Evolutionary conservation across 2,329 filamentous ascomycete genomes (phyloP), one percentile per base, ranked within the genome.

Genomic region (Dactylonectria macrodidyma): DNA sequence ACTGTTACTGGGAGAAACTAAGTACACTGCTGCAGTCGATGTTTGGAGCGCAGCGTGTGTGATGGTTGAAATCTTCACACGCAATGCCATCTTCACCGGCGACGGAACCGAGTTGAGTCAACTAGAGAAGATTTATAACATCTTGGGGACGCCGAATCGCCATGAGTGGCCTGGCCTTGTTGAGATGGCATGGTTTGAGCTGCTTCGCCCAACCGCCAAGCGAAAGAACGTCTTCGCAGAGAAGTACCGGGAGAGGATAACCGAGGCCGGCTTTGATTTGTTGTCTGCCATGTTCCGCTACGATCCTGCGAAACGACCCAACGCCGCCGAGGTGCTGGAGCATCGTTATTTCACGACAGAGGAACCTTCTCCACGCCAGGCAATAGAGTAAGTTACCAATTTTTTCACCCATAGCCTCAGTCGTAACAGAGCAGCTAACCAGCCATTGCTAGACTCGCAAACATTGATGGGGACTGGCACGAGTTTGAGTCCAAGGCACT

Each of bases 1-100:
- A 79, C 87, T 98, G n/a, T 85, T 97, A 0, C 87, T 97, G 1
- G 95, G 95, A 7, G 95, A 97, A 80, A 97, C 95, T 5, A 90
- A 93, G 75, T 98, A 98, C 78, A 94, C 93, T 5, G 93, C 94
- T 0, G 93, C 93, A 2, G 94, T 97, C 14, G 95, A 98, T 77
- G 93, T 99, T 41, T 99, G 96, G 96, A 97, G 95, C 77, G 96
- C 96, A 2, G 96, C 95, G 1, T 99, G 96, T 78, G 96, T 99
- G 1, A 92, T 98, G 78, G 91, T 98, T 54, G 96, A 99, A 79
- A 97, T 99, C 69, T 98, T 99, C 79, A 97, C 94, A 1, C 90
- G 93, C 44, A 92, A 94, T 74, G 94, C 96, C 70, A 96, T 98
- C 69, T 99, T 99, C 78, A 94, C 96, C 0, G 96, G 96, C 6